Conservation (phyloP, 2,329 filamentous ascomycete genomes). For the Dendryphion nanum region DNA sequence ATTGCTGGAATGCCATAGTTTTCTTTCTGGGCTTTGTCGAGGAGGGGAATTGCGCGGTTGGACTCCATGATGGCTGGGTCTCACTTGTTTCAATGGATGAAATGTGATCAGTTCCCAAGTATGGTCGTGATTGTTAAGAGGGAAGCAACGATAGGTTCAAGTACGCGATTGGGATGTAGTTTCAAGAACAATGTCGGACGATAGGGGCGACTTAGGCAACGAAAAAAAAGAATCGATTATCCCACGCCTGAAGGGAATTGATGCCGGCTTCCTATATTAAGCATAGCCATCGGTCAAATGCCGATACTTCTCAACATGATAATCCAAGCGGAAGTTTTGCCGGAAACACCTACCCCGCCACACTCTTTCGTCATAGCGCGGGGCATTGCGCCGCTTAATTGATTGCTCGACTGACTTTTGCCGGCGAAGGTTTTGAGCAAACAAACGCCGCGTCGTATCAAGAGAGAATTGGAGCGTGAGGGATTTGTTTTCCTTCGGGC, state of each 20-base stretch:
- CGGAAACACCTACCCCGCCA: constrained; percentile 13
- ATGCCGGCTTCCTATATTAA: constrained; percentile 8
- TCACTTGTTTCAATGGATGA: no score
- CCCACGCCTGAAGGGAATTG: constrained; percentile 1
- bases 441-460: neutral
- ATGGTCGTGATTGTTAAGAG: no score
- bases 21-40: constrained; percentile 52
- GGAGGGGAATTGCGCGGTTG: constrained; percentile 39
- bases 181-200: no score
- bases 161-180: no score
- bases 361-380: constrained; percentile 16
- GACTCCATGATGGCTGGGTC: constrained; percentile 10
- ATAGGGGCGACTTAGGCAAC: no score
- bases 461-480: no score
- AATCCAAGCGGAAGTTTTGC: constrained; percentile 10
- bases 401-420: constrained; percentile 10
- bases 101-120: no score
- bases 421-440: constrained; percentile 4
- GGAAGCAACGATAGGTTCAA: no score
- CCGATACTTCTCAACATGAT: constrained; percentile 2
- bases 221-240: no score
- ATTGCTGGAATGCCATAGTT: constrained; percentile 59
- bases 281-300: constrained; percentile 1
- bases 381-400: constrained; percentile 9
- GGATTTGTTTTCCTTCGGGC: no score